Evolutionary conservation across 768 basidiomycete genomes (phyloP), one percentile per base, ranked within the genome.

Genomic region (Tricholoma furcatifolium): DNA sequence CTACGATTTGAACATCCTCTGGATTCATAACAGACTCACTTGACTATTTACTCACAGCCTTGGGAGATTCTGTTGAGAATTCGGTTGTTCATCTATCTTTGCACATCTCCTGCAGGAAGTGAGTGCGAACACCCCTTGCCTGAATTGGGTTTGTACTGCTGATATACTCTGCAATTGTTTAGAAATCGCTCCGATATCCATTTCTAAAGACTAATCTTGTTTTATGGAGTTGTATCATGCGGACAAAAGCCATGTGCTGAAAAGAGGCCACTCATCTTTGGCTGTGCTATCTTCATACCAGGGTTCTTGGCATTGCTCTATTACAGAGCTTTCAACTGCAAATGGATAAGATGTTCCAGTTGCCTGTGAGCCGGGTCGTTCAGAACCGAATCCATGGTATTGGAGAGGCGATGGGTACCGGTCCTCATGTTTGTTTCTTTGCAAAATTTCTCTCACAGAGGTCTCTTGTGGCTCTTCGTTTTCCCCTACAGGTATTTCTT

Each of bases 341-440:
- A 51, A 53, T 38, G 43, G 58, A 48, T 49, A 54, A 44, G 45
- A 34, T 50, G 35, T 18, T 38, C 53, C 53, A 60, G 49, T 59
- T 47, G 38, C 54, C 54, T 48, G 47, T 56, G 43, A 43, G 23
- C 54, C 43, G 54, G 58, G 47, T 50, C 50, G 55, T 18, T 32
- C 47, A 39, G 51, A 50, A 53, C 51, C 54, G 34, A 43, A 59
- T 46, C 54, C 50, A 54, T 42, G 53, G 35, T 30, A 31, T 53
- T 31, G 58, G 58, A 24, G n/a, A 35, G 31, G 50, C 31, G 47
- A 46, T 47, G 47, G 41, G 39, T 59, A 17, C 18, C 48, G 10
- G 31, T 39, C 30, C 52, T 23, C 45, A 23, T 34, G 46, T 34
- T 52, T 32, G 34, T 36, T 24, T 36, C 11, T 50, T 53, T 55